phyloP scores from a whole-genome alignment of 805 yeast species.

The Nakazawaea holstii region DNA sequence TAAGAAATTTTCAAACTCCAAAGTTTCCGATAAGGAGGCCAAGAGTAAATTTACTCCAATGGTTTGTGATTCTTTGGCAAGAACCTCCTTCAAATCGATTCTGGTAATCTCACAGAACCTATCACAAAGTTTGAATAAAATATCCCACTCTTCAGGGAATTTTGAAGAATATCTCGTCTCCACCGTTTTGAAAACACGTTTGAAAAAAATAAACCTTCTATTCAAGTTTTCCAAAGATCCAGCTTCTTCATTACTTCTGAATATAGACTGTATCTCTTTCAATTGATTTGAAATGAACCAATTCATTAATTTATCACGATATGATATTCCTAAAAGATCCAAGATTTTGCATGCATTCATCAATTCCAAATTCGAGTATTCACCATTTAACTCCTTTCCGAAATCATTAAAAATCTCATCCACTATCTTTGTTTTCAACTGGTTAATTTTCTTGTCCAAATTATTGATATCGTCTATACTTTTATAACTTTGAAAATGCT shows the following conservation, averaged over 20 bases:
- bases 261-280: constrained; percentile 70
- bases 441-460: constrained; percentile 52
- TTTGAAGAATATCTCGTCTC: constrained; percentile 43
- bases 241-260: constrained; percentile 82
- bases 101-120: constrained; percentile 66
- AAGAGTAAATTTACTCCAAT: constrained; percentile 62
- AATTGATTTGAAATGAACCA: constrained; percentile 73
- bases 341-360: constrained; percentile 68
- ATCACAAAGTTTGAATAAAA: constrained; percentile 54
- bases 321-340: constrained; percentile 54
- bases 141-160: constrained; percentile 73
- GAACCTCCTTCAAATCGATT: constrained; percentile 54
- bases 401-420: constrained; percentile 74
- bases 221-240: constrained; percentile 86
- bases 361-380: constrained; percentile 28
- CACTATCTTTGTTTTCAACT: constrained; percentile 54
- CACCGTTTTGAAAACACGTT: constrained; percentile 58
- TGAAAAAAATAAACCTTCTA: constrained; percentile 77
- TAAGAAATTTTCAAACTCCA: constrained; percentile 77
- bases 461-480: constrained; percentile 76
- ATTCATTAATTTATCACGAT: constrained; percentile 52
- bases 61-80: constrained; percentile 34
- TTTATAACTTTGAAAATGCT: constrained; percentile 72
- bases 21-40: constrained; percentile 64
- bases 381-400: constrained; percentile 40